Base-by-base conservation (phyloP, 2,329 filamentous ascomycete genomes). In the Pestalotiopsis sp. region DNA sequence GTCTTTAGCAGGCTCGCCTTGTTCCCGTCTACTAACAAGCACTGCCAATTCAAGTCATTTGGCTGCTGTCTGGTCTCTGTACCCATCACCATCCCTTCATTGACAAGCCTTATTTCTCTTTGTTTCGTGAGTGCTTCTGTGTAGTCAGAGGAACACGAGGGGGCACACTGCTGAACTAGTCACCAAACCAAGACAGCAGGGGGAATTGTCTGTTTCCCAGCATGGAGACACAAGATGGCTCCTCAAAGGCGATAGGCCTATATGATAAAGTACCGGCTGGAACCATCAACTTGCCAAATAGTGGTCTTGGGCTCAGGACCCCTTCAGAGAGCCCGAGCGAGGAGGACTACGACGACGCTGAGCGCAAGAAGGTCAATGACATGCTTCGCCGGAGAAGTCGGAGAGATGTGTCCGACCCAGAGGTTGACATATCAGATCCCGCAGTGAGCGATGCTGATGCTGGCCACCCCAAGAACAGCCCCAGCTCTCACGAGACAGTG, bases 301-400 rank as follows among this genome's bases (percentile, higher is more conserved):
- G 14, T 23, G n/a, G 52, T 49, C n/a, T 38, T 7, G 64, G 64
- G 14, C 38, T 66, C 14, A 59, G 64, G 52, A 66, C 64, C 12
- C 64, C 64, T 14, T 82, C 81, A 2, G 82, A 83, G 14, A 83
- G 79, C 14, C 76, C 82, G 1, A 85, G 82, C 49, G 83, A 83
- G 66, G 83, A 85, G 70, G 83, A 85, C 67, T 84, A 84, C 61
- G 82, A 85, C 39, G 79, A 82, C 75, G 23, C 70, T 68, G 64
- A 71, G 73, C 20, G 38, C 71, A n/a, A 69, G 64, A 41, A 69
- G 14, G 68, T 71, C 17, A 70, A 73, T 2, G 69, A 73, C 39
- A 36, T 70, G 20, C 63, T 76, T 31, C 73, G 73, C 39, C 73
- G 75, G n/a, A 69, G 66, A 61, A 56, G 68, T 7, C 68, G 67